Evolutionary conservation across 2,329 filamentous ascomycete genomes (phyloP), one percentile per base, ranked within the genome.

Genomic region (Basipetospora chlamydospora): DNA sequence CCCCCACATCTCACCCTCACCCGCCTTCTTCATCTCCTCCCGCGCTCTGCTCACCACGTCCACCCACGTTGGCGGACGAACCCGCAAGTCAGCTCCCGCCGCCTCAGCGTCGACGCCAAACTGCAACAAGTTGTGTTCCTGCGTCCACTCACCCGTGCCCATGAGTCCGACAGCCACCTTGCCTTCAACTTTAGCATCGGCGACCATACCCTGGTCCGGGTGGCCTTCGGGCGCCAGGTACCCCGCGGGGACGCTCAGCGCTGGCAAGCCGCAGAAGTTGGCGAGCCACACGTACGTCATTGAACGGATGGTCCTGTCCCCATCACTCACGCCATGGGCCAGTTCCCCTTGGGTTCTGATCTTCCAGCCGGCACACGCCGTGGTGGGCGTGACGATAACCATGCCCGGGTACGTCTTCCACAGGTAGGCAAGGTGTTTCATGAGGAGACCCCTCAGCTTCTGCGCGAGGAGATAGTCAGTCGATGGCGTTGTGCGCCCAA

Each of bases 331-430:
- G 1, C 64, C 64, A 28, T 57, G 52, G 2, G 39, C 42, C 3
- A 63, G 43, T 45, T 66, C 63, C 1, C 44, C 47, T 4, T 46
- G 30, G 31, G 39, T 41, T 28, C 53, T 49, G 28, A 68, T 61
- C 2, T 56, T 61, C 50, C 61, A 61, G 5, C 64, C 65, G 0
- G 60, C 58, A 33, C 61, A 66, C 12, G 52, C 52, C 1, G 73
- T 78, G 0, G 79, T 82, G 0, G 82, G 81, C 0, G 77, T 79
- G 4, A 84, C 57, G 36, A 87, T 77, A 15, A 86, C 52, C 49
- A 87, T 67, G 5, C 76, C 79, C 0, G 79, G 79, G 42, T 86
- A 59, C 33, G 61, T 51, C 39, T 64, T 52, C 64, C 75, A 87
- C 3, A 87, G 61, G 47, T 71, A 59, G 0, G 79, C 65, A 3